Base-by-base conservation (phyloP, 768 basidiomycete species). In the Psilocybe tampanensis region DNA sequence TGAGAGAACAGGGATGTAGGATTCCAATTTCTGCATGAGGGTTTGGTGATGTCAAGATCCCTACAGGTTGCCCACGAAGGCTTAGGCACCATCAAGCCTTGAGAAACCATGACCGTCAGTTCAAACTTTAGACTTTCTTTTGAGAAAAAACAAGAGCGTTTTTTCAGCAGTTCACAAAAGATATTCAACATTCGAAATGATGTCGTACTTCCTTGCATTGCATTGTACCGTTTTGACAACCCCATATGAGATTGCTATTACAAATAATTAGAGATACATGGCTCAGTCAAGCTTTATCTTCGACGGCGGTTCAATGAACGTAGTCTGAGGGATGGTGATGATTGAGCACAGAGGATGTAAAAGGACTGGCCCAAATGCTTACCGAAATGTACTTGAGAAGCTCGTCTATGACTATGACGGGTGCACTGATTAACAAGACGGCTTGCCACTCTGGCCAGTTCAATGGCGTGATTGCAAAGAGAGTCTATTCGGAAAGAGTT, bases 391-490 rank as follows among this genome's bases (percentile, higher is more conserved):
- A 86, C 72, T 98, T 98, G 68, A 98, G 77, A 22, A 90, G 65
- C 72, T 98, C 97, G 72, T 98, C 96, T 47, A 98, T 87, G 47
- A 91, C 50, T 36, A 99, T 68, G 32, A 99, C 94, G 18, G 96
- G 96, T 6, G 86, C 86, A 62, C 92, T 94, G 60, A 98, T 80
- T 63, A 80, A 84, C 59, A 99, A 72, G 8, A 99, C 95, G 17
- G 94, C 95, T 71, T 89, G 86, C 96, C 96, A 99, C 73, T 99
- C 96, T 19, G 72, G 72, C 91, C 89, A 94, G 79, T 98, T 96
- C 58, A 99, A 82, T 3, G 95, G 94, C 0, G 90, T 88, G 70
- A 98, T 97, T 42, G 90, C 92, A 69, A 98, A 98, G 56, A 97
- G 68, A 7, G 86, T 78, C 90, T 94, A 63, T n/a, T n/a, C 4